phyloP scores from a whole-genome alignment of 208 protist species.

The Herpetomonas tarakana region DNA sequence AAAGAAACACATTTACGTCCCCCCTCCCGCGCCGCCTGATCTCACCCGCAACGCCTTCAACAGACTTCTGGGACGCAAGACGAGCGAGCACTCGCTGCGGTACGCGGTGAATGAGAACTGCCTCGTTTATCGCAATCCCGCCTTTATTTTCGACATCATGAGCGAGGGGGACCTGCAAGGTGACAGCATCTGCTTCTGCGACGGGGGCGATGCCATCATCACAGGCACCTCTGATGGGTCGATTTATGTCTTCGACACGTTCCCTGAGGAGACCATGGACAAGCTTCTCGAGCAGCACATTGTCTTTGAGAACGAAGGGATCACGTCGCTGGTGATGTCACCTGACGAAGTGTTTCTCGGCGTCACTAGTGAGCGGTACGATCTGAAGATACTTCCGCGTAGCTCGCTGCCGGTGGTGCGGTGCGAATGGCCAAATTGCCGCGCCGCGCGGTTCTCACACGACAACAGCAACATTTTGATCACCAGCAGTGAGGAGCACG shows the following conservation, averaged over 20 bases:
- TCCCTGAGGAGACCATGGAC: slow-evolving; percentile 63
- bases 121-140: slow-evolving; percentile 68
- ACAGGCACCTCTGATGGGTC: slow-evolving; percentile 82
- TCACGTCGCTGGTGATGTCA: slow-evolving; percentile 56
- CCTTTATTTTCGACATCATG: slow-evolving; percentile 81
- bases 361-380: slow-evolving; percentile 38
- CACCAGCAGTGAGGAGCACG: slow-evolving; percentile 61
- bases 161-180: slow-evolving; percentile 56
- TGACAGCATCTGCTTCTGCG: slow-evolving; percentile 77
- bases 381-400: slow-evolving; percentile 63
- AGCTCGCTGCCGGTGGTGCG: slow-evolving; percentile 48
- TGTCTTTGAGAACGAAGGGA: slow-evolving; percentile 76
- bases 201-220: slow-evolving; percentile 67
- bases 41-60: slow-evolving; percentile 70
- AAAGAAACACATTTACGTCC: slow-evolving; percentile 75
- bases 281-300: slow-evolving; percentile 82
- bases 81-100: slow-evolving; percentile 51
- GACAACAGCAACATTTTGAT: slow-evolving; percentile 52
- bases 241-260: slow-evolving; percentile 79
- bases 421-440: slow-evolving; percentile 46
- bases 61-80: slow-evolving; percentile 46
- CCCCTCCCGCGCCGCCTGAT: slow-evolving; percentile 48
- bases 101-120: slow-evolving; percentile 56
- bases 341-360: slow-evolving; percentile 46
- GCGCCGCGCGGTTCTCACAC: slow-evolving; percentile 65